These are phyloP conservation scores for Paxillus ammoniavirescens DNA, from an alignment of 768 basidiomycete species.

Conservation along the genomic window DNA sequence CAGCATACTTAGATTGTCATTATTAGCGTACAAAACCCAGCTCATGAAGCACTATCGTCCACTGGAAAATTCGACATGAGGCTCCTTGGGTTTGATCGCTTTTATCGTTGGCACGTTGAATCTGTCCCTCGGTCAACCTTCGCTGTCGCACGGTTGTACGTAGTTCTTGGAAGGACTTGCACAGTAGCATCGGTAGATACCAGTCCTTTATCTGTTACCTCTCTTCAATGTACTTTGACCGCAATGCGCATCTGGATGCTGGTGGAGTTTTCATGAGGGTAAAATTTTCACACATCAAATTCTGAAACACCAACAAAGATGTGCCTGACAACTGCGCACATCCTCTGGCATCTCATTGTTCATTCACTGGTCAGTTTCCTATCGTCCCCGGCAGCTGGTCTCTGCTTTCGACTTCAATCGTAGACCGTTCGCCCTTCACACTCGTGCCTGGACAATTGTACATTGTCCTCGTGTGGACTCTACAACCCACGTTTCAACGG, in stretches of 20 bases:
- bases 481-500: not conserved
- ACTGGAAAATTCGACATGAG: constrained; percentile 37
- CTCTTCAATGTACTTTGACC: constrained; percentile 11
- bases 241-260: not conserved
- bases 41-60: constrained; percentile 73
- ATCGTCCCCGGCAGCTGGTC: not conserved
- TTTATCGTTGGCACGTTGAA: not conserved
- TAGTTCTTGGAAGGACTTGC: constrained; percentile 4
- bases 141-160: constrained; percentile 1
- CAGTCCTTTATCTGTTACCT: constrained; percentile 2
- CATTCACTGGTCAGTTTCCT: not conserved
- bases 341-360: no score
- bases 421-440: not conserved
- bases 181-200: constrained; percentile 12
- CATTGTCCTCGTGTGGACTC: not conserved
- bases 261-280: no score
- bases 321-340: not conserved
- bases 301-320: not conserved
- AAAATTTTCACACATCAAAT: no score
- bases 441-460: not conserved
- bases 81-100: not conserved
- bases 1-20: not conserved
- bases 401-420: not conserved
- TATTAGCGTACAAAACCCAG: constrained; percentile 66
- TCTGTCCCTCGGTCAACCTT: not conserved